Evolutionary conservation across 2,329 filamentous ascomycete genomes (phyloP).

Genomic region (Aspergillus fructus): DNA sequence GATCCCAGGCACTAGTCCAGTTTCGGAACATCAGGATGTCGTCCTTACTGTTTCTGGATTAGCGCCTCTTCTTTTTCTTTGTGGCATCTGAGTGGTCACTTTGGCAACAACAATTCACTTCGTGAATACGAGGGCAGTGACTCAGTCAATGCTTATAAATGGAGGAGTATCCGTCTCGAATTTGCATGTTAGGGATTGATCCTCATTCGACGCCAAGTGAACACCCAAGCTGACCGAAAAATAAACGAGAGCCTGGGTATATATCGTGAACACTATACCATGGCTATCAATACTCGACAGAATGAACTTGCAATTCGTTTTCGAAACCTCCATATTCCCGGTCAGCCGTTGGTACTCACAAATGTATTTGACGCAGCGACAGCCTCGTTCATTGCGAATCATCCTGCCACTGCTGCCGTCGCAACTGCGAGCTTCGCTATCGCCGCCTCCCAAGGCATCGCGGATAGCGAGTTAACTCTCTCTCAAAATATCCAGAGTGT

Average conservation of each 20-base stretch:
- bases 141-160: not conserved
- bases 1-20: slow-evolving; percentile 13
- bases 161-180: not conserved
- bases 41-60: not conserved
- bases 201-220: too few relatives aligned
- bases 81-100: slow-evolving; percentile 13
- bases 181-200: not conserved
- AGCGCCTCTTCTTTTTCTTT: not conserved
- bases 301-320: slow-evolving; percentile 31
- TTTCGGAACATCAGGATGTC: not conserved
- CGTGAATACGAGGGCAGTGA: slow-evolving; percentile 1
- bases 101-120: slow-evolving; percentile 12
- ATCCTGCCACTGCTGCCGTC: slow-evolving; percentile 38
- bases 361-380: slow-evolving; percentile 58
- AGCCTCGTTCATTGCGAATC: slow-evolving; percentile 46
- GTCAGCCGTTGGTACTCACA: slow-evolving; percentile 53
- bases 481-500: slow-evolving; percentile 53
- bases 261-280: not conserved
- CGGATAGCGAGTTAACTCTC: slow-evolving; percentile 52
- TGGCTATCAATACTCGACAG: slow-evolving; percentile 6
- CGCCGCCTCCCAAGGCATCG: slow-evolving; percentile 46
- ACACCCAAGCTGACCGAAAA: not conserved
- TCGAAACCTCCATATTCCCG: slow-evolving; percentile 51
- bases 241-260: not conserved
- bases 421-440: slow-evolving; percentile 55